phyloP scores from a whole-genome alignment of 2,329 filamentous ascomycete species.

The Claviceps pazoutovae region DNA sequence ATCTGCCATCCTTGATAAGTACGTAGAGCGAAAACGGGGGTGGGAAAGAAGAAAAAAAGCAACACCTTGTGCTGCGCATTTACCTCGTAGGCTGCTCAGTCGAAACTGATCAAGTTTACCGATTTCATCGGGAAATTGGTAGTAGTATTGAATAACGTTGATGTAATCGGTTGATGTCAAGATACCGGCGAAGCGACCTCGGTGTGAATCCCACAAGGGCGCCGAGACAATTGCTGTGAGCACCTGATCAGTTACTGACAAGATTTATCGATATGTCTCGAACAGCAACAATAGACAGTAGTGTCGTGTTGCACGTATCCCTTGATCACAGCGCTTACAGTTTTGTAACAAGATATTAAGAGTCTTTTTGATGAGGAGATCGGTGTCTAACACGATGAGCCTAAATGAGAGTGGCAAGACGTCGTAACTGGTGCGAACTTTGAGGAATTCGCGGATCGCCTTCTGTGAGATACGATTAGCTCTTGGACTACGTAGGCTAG shows the following conservation, averaged over 20 bases:
- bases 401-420: conserved; percentile 92
- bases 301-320: not conserved
- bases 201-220: conserved; percentile 89
- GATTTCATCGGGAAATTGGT: conserved; percentile 85
- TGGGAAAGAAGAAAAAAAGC: not conserved
- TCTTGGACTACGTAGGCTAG: not conserved
- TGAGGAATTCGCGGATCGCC: conserved; percentile 89
- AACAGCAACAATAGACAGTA: not conserved
- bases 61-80: conserved; percentile 11
- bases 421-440: conserved; percentile 92
- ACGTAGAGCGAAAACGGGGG: not conserved
- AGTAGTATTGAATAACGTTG: conserved; percentile 98
- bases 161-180: conserved; percentile 95
- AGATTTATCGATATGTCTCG: not conserved
- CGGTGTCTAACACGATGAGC: conserved; percentile 88
- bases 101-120: conserved; percentile 87
- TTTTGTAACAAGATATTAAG: conserved; percentile 92
- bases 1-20: conserved; percentile 38
- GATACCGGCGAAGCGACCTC: conserved; percentile 83
- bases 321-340: conserved; percentile 39
- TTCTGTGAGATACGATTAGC: conserved; percentile 38
- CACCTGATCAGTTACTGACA: not conserved
- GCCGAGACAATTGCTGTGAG: conserved; percentile 82
- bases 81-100: conserved; percentile 81
- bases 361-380: conserved; percentile 92